Evolutionary conservation across 352 stramenopile genomes (phyloP).

Genomic region (Pythium rhizo-oryzae): DNA sequence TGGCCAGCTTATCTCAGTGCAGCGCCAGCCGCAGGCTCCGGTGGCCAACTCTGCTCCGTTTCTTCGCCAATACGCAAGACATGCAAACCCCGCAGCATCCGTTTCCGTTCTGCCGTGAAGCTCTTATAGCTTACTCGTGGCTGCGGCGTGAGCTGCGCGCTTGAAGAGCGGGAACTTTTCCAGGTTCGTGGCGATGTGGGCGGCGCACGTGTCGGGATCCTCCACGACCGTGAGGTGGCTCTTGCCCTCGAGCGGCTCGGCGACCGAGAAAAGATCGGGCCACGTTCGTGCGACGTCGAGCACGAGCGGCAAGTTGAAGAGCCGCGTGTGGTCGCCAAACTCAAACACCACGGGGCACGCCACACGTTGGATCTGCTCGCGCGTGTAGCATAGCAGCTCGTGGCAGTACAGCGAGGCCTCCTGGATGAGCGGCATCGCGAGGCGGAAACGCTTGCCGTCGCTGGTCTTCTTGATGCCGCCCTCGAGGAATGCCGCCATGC

Average conservation of each 20-base stretch:
- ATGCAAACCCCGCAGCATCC: no score
- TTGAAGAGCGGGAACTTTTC: conserved; percentile 13
- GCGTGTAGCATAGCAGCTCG: conserved; percentile 7
- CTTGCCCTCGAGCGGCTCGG: conserved; percentile 6
- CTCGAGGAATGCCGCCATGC: conserved; percentile 14
- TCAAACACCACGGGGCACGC: conserved; percentile 15
- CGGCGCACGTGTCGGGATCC: conserved; percentile 18
- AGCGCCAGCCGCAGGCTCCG: no score
- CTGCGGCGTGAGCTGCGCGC: neutral
- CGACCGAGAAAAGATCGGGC: neutral
- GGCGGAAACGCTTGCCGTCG: conserved; percentile 15
- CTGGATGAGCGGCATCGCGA: conserved; percentile 18
- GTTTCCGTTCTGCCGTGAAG: no score
- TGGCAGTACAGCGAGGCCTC: conserved; percentile 30
- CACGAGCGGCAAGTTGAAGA: conserved; percentile 7
- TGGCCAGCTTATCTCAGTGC: no score
- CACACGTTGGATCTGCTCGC: conserved; percentile 8
- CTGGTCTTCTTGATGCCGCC: conserved; percentile 13
- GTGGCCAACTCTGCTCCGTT: no score
- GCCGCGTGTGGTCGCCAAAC: conserved; percentile 17
- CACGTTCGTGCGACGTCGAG: neutral
- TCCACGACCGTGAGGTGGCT: conserved; percentile 22
- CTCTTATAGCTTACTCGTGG: conserved; percentile 3
- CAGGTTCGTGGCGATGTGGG: conserved; percentile 19
- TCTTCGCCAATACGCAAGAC: no score